Percentiles rank a stretch among this genome's conserved stretches.
phyloP scores from a whole-genome alignment of 345 rosid species.

The Eucalyptus cloeziana region DNA sequence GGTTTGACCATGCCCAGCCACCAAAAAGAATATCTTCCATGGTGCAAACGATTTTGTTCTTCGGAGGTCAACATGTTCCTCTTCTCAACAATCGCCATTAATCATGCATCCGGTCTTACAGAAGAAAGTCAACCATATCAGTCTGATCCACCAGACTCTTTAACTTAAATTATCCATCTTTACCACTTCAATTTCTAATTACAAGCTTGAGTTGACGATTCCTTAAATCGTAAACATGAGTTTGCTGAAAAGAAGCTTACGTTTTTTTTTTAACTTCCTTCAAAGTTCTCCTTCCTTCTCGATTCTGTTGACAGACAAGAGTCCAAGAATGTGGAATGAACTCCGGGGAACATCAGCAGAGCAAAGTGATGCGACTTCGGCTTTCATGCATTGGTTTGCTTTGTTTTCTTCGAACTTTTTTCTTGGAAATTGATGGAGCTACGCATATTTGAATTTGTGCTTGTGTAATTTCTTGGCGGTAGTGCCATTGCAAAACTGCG shows the following conservation, averaged over 20 bases:
- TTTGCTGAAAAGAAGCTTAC: neutral
- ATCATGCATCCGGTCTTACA: neutral
- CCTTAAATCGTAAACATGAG: neutral
- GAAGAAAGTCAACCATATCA: neutral
- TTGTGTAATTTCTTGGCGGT: neutral
- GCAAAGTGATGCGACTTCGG: neutral
- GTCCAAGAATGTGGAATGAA: neutral
- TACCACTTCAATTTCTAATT: neutral
- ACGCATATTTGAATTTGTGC: neutral
- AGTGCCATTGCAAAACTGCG: neutral
- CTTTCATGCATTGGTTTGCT: neutral
- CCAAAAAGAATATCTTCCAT: neutral
- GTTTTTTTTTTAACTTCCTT: neutral
- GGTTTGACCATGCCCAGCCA: neutral
- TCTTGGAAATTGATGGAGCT: neutral
- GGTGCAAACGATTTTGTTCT: neutral
- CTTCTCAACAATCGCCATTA: neutral
- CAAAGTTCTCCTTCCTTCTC: neutral
- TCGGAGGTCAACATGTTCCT: neutral
- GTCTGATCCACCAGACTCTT: neutral
- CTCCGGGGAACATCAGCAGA: neutral
- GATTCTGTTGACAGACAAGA: neutral
- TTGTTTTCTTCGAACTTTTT: neutral
- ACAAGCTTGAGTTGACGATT: neutral
- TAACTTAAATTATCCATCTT: neutral